A percentile compares a stretch with the other conserved stretches of the same genome.
These are phyloP conservation scores for Colletotrichum sp. DNA, from an alignment of 2,329 filamentous ascomycete species.

Conservation along the genomic window DNA sequence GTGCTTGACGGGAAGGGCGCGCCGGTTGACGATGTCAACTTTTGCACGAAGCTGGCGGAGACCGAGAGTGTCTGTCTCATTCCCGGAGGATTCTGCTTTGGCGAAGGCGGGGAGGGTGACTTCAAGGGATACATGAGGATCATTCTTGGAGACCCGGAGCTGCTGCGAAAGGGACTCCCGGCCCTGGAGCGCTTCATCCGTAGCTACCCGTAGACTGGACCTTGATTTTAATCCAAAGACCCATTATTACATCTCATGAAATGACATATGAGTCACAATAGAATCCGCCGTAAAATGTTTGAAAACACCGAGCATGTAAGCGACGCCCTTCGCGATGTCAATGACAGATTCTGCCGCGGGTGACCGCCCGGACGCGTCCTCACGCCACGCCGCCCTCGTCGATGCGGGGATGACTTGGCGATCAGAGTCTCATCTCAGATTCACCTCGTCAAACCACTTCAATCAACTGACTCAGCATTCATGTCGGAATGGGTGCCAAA, in stretches of 20 bases:
- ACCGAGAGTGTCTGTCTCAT: neutral
- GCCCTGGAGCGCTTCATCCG: neutral
- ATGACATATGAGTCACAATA: neutral
- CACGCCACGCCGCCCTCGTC: neutral
- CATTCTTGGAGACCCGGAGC: neutral
- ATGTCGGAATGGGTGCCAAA: slow-evolving; percentile 42
- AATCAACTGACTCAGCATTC: neutral
- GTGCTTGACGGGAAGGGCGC: neutral
- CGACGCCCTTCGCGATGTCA: neutral
- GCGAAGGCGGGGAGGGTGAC: neutral
- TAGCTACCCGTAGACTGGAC: neutral
- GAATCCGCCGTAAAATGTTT: neutral
- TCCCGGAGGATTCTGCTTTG: neutral
- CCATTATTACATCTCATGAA: fast-evolving
- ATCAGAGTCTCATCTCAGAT: neutral
- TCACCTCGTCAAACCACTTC: neutral
- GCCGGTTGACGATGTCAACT: neutral
- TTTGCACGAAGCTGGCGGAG: neutral
- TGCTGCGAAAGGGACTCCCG: neutral
- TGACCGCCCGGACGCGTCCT: neutral
- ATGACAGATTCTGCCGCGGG: neutral
- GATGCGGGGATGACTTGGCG: neutral
- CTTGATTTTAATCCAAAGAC: neutral
- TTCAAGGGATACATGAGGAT: neutral
- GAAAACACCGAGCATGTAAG: neutral